Evolutionary conservation across 805 yeast genomes (phyloP), one percentile per base, ranked within the genome.

Genomic region (Ogataea siamensis): DNA sequence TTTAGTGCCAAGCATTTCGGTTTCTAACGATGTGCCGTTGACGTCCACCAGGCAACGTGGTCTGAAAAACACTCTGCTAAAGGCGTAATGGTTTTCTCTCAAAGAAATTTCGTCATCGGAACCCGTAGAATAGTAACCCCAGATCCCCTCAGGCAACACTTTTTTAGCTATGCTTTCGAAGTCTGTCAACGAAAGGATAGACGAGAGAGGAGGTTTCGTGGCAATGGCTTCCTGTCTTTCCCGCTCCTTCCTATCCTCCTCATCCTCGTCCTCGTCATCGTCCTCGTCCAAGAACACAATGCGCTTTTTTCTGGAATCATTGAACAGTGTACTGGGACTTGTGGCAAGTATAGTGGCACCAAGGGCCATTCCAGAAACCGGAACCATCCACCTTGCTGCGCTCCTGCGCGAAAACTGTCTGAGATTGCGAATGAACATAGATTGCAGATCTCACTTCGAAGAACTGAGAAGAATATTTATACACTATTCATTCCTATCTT

Each of bases 91-190:
- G 64, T 91, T 89, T 55, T 88, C 96, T 50, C 97, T 73, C 43
- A 84, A 54, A 0, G 95, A 74, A 49, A 89, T 76, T 63, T 89
- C 98, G 60, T 89, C 97, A 58, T 88, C 96, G 13, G 94, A 74
- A 5, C 93, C 98, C 5, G 93, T 80, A 2, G 93, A 80, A 57
- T 84, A 89, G 58, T 91, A 91, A 15, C 89, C 89, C 87, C 95
- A 85, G 0, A 89, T 94, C 13, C 76, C 74, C 25, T 74, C 74
- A 18, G 83, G 75, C 68, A 91, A 68, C 23, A 85, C 76, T 42
- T 78, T 73, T 32, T 87, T 72, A 3, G 97, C 97, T 29, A 91
- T 80, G 46, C 74, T 73, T 60, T 91, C 97, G 54, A 89, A 91
- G 60, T 89, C 98, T 44, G 78, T 76, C 43, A 88, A 55, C 53